Evolutionary conservation across 306 rosid genomes (phyloP), one percentile per base, ranked within the genome.

Genomic region (Parietaria judaica): DNA sequence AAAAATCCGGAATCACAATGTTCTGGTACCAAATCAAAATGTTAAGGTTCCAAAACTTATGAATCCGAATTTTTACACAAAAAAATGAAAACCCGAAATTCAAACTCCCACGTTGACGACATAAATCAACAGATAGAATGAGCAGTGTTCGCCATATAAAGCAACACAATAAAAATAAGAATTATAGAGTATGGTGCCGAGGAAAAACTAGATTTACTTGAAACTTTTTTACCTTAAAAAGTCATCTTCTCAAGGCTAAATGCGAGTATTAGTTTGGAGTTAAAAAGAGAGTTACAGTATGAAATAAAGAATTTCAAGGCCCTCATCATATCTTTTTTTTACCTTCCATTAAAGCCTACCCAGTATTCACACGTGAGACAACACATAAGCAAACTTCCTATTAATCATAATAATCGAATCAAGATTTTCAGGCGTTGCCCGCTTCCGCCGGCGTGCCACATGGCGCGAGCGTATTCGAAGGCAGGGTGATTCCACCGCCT

Each of bases 401-500:
- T 9, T 60, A 16, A 23, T 23, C 31, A 23, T 23, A 23, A 23
- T 23, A 23, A 23, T 23, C 31, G 31, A n/a, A 49, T 11, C 14
- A n/a, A 43, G 53, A 39, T 69, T 41, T 76, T 83, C 78, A 83
- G 81, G 81, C 64, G 66, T 70, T 69, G 79, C 84, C 78, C 52
- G 71, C 71, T 67, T 87, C 85, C 4, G 82, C 74, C 54, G 82
- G 78, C 14, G 88, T 78, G 4, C 81, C 73, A 51, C 69, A 78
- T 36, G 96, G 95, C 52, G 96, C 96, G 57, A 85, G 80, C 23
- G 85, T 74, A 73, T 91, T 83, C 14, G 77, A 73, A 66, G 86
- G 95, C 66, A 86, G 71, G 83, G 23, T 75, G 74, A 88, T 56
- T 66, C 96, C 99, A 45, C 95, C 99, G 50, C 99, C 99, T 74